Evolutionary conservation across 768 basidiomycete genomes (phyloP).

Genomic region (Suillus tomentosus): DNA sequence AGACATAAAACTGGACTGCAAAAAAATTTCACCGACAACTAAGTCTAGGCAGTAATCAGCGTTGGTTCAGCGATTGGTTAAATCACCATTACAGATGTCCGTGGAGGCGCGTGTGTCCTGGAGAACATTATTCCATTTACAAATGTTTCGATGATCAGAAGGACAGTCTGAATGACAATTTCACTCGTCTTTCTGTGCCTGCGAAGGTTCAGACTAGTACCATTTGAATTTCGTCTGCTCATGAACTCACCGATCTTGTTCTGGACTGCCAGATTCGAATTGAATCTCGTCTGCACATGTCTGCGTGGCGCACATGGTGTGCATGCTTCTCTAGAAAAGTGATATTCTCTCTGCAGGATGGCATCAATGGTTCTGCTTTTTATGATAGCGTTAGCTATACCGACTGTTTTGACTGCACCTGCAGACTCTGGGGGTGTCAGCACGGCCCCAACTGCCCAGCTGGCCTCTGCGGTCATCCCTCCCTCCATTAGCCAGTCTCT

Average conservation of each 20-base stretch:
- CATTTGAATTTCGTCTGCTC: background rate
- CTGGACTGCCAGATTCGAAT: background rate
- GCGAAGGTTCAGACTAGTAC: background rate
- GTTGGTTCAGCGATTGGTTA: no score
- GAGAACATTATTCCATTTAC: background rate
- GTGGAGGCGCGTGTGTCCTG: background rate
- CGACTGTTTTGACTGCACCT: background rate
- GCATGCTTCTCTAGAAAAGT: background rate
- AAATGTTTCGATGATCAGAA: background rate
- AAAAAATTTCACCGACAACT: no score
- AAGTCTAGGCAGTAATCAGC: no score
- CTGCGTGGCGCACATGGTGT: background rate
- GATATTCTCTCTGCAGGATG: background rate
- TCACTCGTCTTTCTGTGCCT: background rate
- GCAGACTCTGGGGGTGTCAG: background rate
- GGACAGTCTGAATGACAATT: background rate
- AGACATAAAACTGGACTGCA: no score
- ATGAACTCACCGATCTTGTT: background rate
- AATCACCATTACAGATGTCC: background rate
- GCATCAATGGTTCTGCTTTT: background rate
- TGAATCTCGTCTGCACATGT: background rate
- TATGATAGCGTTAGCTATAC: background rate
- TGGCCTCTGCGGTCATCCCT: background rate
- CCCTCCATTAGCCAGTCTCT: background rate
- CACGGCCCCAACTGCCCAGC: background rate